phyloP scores from a whole-genome alignment of 1,284 basidiomycete species.

The Macrocystidia cucumis region DNA sequence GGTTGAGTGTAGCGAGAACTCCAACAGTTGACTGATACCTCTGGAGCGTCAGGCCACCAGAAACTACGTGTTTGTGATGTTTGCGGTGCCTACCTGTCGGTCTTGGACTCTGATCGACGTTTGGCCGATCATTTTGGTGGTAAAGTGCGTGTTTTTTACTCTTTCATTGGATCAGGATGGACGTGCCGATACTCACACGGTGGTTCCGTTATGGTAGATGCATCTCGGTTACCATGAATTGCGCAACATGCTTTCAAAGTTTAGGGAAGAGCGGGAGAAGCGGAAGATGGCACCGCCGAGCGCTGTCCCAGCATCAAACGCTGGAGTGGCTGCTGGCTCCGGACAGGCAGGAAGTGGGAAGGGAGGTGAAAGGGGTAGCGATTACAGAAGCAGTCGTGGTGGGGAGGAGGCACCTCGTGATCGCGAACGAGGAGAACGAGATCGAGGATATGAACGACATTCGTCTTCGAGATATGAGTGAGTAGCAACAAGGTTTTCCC shows the following conservation, averaged over 20 bases:
- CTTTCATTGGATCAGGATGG: conserved; percentile 7
- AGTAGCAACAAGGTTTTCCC: conserved; percentile 26
- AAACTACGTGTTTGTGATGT: conserved; percentile 99
- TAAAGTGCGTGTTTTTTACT: conserved; percentile 57
- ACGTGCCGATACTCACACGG: conserved; percentile 10
- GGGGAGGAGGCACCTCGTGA: conserved; percentile 45
- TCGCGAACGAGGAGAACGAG: conserved; percentile 55
- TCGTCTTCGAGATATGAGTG: conserved; percentile 69
- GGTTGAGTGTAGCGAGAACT: conserved; percentile 67
- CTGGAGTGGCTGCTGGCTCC: conserved; percentile 25
- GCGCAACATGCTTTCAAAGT: conserved; percentile 86
- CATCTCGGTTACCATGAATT: conserved; percentile 98
- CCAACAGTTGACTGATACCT: conserved; percentile 95
- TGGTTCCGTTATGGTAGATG: conserved; percentile 55
- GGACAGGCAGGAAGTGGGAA: conserved; percentile 22
- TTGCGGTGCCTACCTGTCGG: conserved; percentile 96
- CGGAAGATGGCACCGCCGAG: conserved; percentile 55
- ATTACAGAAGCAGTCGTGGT: conserved; percentile 47
- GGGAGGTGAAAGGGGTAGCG: conserved; percentile 28
- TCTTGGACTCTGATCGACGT: conserved; percentile 97
- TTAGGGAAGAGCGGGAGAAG: conserved; percentile 83
- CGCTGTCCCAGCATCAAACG: conserved; percentile 25
- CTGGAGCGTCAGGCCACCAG: conserved; percentile 97
- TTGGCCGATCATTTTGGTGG: conserved; percentile 99
- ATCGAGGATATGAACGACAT: conserved; percentile 65